Evolutionary conservation across 495 filamentous ascomycete species (phyloP).

Genomic region (Trichocladium uniseriatum): DNA sequence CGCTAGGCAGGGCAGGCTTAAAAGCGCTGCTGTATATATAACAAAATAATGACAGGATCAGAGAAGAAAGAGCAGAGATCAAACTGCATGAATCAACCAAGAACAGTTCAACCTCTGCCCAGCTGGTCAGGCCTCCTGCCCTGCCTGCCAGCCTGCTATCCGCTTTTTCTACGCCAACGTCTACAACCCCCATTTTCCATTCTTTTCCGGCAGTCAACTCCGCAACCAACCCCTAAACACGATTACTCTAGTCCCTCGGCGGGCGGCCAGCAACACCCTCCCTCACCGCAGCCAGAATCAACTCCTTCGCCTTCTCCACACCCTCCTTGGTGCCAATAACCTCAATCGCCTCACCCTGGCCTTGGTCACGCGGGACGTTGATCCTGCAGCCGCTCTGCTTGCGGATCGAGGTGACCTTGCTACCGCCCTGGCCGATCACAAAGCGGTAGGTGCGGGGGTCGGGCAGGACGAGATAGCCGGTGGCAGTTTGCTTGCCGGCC

Average conservation of each 20-base stretch:
- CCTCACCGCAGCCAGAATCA: constrained; percentile 74
- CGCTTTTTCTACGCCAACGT: too few species aligned
- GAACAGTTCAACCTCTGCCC: too few species aligned
- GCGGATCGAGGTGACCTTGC: constrained; percentile 84
- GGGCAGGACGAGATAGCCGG: constrained; percentile 80
- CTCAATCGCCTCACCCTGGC: constrained; percentile 75
- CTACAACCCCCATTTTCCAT: not conserved
- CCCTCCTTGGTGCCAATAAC: constrained; percentile 69
- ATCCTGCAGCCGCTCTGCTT: constrained; percentile 88
- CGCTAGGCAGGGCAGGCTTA: too few species aligned
- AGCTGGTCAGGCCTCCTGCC: too few species aligned
- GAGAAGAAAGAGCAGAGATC: too few species aligned
- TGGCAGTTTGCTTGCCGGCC: constrained; percentile 60
- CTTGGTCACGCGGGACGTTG: constrained; percentile 75
- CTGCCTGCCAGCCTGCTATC: too few species aligned
- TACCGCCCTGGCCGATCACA: constrained; percentile 81
- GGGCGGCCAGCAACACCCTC: constrained; percentile 31
- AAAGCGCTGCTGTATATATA: too few species aligned
- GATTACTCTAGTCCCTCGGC: constrained; percentile 6
- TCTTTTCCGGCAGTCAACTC: not conserved
- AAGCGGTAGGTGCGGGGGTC: constrained; percentile 84
- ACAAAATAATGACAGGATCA: too few species aligned
- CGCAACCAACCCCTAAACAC: not conserved
- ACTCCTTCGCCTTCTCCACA: constrained; percentile 76
- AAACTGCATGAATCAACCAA: too few species aligned